Evolutionary conservation across 148 eudicot species (phyloP), one percentile per base, ranked within the genome.

Genomic region (Simmondsia chinensis): DNA sequence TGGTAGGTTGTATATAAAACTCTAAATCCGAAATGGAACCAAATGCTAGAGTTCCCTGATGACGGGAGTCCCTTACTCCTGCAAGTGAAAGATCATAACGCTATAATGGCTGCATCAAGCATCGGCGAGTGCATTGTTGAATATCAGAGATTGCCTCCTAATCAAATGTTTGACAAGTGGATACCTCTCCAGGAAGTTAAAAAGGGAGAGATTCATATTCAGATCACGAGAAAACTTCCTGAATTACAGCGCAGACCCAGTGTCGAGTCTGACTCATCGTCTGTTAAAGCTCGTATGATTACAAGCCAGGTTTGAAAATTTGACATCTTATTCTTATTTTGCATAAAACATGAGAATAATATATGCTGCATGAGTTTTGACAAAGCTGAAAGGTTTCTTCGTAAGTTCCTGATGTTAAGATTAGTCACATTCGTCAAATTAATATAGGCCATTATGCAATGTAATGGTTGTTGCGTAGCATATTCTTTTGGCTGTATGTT

Each of bases 121-220:
- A 82, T 91, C 5, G 99, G 99, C 30, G 79, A 74, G 39, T 91
- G 99, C 34, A 59, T 74, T 9, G 94, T 91, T 4, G 95, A 91
- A 58, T 91, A 91, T 56, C 95, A 82, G 39, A 61, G 75, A 52
- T 39, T 91, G 54, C 83, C 94, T 48, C 77, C 81, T 5, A 91
- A 91, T 50, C 76, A 77, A 52, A 40, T 64, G 46, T 73, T 56
- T 24, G 95, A 85, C 14, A 85, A 82, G 56, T 85, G 99, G 99
- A 85, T 91, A 76, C 99, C 99, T 13, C 75, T 91, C 32, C 99
- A 91, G 69, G 82, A 82, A 46, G 99, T 91, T 19, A 85, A 71
- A 49, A 83, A 57, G 43, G 99, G 99, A 9, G 99, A 91, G 63
- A 76, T 91, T 45, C 95, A 72, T 77, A 49, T 91, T 59, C 99